Percentiles rank a stretch among this genome's conserved stretches.
Conservation (phyloP, 2,329 filamentous ascomycete species). For the Tympanopsis confertula region DNA sequence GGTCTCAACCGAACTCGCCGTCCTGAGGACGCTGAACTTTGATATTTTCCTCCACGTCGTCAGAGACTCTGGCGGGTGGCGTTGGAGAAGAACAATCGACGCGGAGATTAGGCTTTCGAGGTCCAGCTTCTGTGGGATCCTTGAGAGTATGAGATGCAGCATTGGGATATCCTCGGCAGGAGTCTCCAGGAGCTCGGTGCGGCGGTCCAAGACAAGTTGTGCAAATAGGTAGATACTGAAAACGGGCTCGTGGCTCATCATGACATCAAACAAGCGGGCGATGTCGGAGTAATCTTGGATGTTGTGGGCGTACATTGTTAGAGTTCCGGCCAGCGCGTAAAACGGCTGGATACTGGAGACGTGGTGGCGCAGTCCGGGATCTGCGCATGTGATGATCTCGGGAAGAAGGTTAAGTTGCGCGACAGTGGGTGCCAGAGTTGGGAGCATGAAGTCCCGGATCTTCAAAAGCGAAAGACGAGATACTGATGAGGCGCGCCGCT, state of each 20-base stretch:
- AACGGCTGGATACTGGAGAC: slow-evolving; percentile 73
- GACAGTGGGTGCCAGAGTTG: slow-evolving; percentile 68
- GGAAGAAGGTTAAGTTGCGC: slow-evolving; percentile 81
- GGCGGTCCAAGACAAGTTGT: slow-evolving; percentile 70
- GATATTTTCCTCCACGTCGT: slow-evolving; percentile 65
- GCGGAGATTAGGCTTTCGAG: slow-evolving; percentile 65
- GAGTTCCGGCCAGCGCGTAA: slow-evolving; percentile 82
- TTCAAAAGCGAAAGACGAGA: slow-evolving; percentile 74
- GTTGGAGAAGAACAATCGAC: slow-evolving; percentile 50
- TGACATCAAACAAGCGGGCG: slow-evolving; percentile 79
- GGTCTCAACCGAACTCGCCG: slow-evolving; percentile 43
- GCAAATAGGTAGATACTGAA: slow-evolving; percentile 88
- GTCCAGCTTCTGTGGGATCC: slow-evolving; percentile 70
- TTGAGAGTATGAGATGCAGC: slow-evolving; percentile 77
- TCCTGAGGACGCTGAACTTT: slow-evolving; percentile 71
- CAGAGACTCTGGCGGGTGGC: slow-evolving; percentile 62
- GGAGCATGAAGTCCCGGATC: slow-evolving; percentile 96
- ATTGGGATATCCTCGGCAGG: slow-evolving; percentile 77
- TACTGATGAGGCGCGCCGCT: slow-evolving; percentile 51
- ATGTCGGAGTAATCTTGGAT: slow-evolving; percentile 84
- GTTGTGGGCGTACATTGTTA: slow-evolving; percentile 95
- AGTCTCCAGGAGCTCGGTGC: slow-evolving; percentile 77
- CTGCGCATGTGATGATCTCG: slow-evolving; percentile 62
- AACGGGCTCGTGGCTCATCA: slow-evolving; percentile 77
- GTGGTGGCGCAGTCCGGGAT: slow-evolving; percentile 62